phyloP scores from a whole-genome alignment of 768 basidiomycete genomes.

The Sarcomyxa edulis region DNA sequence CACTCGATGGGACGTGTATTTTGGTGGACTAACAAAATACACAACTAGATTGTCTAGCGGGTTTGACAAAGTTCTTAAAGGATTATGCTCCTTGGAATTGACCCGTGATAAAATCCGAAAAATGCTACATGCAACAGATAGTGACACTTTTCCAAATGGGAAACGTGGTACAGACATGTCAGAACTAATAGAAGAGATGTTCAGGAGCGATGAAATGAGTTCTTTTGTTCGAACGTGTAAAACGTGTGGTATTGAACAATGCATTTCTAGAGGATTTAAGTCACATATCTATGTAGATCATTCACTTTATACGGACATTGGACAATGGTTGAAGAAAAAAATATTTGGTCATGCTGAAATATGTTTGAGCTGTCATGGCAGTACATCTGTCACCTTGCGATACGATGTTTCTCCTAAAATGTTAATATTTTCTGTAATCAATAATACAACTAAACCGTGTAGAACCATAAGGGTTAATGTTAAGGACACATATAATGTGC shows the following conservation, averaged over 20 bases:
- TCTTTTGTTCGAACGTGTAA: too few species aligned
- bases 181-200: constrained; percentile 1
- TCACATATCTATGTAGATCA: background rate
- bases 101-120: constrained; percentile 1
- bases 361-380: background rate
- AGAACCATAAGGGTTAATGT: background rate
- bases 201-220: background rate
- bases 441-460: background rate
- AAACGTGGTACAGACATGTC: background rate
- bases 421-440: background rate
- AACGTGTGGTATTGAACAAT: background rate
- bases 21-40: background rate
- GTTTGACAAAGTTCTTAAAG: background rate
- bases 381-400: background rate
- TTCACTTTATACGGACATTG: background rate
- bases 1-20: background rate
- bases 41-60: background rate
- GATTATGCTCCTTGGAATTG: background rate
- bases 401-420: constrained; percentile 1
- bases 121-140: background rate
- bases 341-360: background rate
- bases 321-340: background rate
- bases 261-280: constrained; percentile 1
- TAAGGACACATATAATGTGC: background rate
- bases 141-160: constrained; percentile 3